Percentiles rank a stretch among this genome's conserved stretches.
phyloP scores from a whole-genome alignment of 371 early-diverging fungal species.

The Zychaea mexicana region DNA sequence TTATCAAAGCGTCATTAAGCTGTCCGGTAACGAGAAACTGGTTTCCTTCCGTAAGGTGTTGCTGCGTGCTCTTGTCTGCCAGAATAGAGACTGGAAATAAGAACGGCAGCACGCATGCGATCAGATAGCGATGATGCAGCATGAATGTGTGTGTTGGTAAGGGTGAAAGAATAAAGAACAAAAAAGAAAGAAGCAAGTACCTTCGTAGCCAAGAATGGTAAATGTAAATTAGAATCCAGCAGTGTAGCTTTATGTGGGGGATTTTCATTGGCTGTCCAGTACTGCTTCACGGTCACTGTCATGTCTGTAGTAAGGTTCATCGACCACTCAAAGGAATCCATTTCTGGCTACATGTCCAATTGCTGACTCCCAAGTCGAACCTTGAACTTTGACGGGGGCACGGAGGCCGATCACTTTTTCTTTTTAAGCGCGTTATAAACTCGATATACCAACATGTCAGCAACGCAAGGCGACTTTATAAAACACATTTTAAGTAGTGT shows the following conservation, averaged over 20 bases:
- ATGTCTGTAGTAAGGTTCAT: no score
- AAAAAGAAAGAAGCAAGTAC: neutral
- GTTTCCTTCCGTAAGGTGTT: conserved; percentile 69
- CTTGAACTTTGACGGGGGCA: no score
- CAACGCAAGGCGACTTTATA: conserved; percentile 5
- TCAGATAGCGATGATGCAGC: conserved; percentile 19
- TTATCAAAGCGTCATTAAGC: conserved; percentile 67
- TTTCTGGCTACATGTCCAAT: no score
- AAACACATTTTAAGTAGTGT: neutral
- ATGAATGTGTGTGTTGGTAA: neutral
- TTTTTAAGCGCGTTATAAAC: no score
- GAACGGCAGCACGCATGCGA: conserved; percentile 39
- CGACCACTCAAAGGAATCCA: no score
- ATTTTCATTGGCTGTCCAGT: neutral
- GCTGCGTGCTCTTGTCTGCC: conserved; percentile 54
- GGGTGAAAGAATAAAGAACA: neutral
- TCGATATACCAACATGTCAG: no score
- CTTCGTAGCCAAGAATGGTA: neutral
- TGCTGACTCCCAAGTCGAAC: no score
- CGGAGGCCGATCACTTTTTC: no score
- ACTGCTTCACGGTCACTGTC: no score
- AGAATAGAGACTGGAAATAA: conserved; percentile 21
- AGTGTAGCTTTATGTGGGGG: neutral
- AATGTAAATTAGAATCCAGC: neutral
- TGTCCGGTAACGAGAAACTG: conserved; percentile 55